A percentile compares a stretch with the other conserved stretches of the same genome.
phyloP scores from a whole-genome alignment of 2,329 filamentous ascomycete genomes.

The Sclerotiophoma versabilis region DNA sequence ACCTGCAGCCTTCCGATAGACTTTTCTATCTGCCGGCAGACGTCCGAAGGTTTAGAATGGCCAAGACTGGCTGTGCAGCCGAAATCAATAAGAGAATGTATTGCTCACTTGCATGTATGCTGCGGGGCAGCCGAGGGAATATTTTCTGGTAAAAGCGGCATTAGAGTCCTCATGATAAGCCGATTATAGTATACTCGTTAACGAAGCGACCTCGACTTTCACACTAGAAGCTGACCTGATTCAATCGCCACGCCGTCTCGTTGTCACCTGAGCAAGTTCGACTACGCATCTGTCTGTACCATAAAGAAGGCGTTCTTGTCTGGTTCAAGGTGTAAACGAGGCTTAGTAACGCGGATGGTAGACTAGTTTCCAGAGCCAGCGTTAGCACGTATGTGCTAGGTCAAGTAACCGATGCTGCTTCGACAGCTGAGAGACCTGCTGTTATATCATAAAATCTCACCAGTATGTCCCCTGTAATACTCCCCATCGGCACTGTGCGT shows the following conservation, averaged over 20 bases:
- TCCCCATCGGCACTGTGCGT: background rate
- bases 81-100: slow-evolving; percentile 14
- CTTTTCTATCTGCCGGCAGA: slow-evolving; percentile 6
- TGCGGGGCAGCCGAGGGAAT: background rate
- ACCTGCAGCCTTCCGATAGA: background rate
- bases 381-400: background rate
- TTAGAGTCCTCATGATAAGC: background rate
- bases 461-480: background rate
- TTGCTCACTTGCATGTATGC: slow-evolving; percentile 16
- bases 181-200: background rate
- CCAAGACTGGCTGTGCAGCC: slow-evolving; percentile 11
- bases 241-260: background rate
- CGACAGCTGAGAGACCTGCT: too few species aligned
- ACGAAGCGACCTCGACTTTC: background rate
- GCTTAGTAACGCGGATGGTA: background rate
- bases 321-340: background rate
- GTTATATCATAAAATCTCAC: background rate
- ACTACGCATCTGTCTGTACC: background rate
- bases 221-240: background rate
- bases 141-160: background rate
- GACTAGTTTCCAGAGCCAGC: background rate
- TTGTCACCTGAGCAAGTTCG: background rate
- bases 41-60: background rate
- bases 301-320: too few species aligned
- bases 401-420: too few species aligned